Base-by-base conservation (phyloP, 2,329 filamentous ascomycete genomes). In the Spiromastix sp. region DNA sequence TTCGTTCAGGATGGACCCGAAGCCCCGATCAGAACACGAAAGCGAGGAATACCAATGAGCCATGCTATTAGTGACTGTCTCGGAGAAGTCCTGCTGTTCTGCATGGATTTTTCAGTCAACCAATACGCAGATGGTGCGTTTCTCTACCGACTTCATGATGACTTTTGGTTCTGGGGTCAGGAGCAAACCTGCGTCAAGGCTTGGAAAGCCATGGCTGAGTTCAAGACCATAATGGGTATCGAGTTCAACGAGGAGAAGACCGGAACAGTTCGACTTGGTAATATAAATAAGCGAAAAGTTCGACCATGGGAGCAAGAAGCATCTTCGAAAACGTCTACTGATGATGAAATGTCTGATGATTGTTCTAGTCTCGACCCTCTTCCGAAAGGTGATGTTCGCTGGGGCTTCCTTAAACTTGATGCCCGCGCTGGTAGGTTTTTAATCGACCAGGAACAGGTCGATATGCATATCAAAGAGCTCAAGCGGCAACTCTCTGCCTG, bases 161-260 rank as follows among this genome's bases (percentile, higher is more conserved):
- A 81, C 43, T 63, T 80, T 34, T 81, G 76, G 77, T 75, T 80
- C 49, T 81, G 76, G 75, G 67, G 70, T 6, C 62, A 72, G 4
- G 68, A 76, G 31, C 42, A 58, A 3, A 61, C 58, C 2, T 71
- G 70, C n/a, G 61, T 67, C 15, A 62, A 66, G 28, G 77, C 72
- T 0, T 84, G 78, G 79, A 49, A 65, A 12, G 63, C 71, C 0
- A 66, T 82, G 42, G 59, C 64, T 1, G 54, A 63, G 2, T 83
- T 81, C 42, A 58, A 66, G 2, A 47, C 54, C 1, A 54, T 72
- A 2, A 74, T 77, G 49, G 73, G 76, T 1, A 63, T 79, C 1
- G 54, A 65, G 4, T 64, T 81, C 40, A 77, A 81, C 45, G 48
- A 61, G 26, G 66, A 70, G 15, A 77, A 77, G 52, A 76, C 70